Evolutionary conservation across 2,329 filamentous ascomycete species (phyloP).

Genomic region (Colletotrichum horii): DNA sequence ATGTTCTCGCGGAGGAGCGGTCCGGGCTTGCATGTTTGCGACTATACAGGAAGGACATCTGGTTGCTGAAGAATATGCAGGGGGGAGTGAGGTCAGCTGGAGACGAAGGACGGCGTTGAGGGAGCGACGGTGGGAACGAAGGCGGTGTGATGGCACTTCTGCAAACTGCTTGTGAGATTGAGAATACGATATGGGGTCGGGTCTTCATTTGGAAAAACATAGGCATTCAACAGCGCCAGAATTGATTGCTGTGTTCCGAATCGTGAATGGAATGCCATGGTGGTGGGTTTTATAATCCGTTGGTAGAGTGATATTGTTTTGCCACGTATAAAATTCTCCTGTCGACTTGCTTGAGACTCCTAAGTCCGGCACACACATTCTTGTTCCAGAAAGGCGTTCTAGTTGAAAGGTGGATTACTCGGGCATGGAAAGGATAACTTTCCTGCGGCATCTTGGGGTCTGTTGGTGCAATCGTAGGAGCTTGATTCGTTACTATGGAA

Average conservation of each 20-base stretch:
- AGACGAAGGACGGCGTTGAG: not conserved
- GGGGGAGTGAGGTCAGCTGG: not conserved
- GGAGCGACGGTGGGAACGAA: not conserved
- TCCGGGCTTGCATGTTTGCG: not conserved
- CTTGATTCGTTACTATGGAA: fast-evolving
- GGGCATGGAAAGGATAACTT: too few species aligned
- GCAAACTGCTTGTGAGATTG: not conserved
- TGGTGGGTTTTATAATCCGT: not conserved
- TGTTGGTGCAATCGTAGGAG: too few species aligned
- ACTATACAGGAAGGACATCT: fast-evolving
- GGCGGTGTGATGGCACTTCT: fast-evolving
- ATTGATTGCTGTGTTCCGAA: not conserved
- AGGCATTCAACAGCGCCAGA: too few species aligned
- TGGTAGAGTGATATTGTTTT: not conserved
- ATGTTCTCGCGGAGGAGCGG: not conserved
- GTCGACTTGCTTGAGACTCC: not conserved
- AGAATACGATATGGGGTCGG: not conserved
- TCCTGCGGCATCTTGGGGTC: too few species aligned
- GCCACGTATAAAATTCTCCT: not conserved
- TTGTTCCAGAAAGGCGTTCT: too few species aligned
- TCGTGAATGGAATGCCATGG: not conserved
- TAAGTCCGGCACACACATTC: too few species aligned
- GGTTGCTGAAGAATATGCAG: too few species aligned
- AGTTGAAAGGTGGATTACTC: too few species aligned
- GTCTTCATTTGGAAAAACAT: not conserved